phyloP scores from a whole-genome alignment of 2,329 filamentous ascomycete genomes.

The Phialemonium atrogriseum region DNA sequence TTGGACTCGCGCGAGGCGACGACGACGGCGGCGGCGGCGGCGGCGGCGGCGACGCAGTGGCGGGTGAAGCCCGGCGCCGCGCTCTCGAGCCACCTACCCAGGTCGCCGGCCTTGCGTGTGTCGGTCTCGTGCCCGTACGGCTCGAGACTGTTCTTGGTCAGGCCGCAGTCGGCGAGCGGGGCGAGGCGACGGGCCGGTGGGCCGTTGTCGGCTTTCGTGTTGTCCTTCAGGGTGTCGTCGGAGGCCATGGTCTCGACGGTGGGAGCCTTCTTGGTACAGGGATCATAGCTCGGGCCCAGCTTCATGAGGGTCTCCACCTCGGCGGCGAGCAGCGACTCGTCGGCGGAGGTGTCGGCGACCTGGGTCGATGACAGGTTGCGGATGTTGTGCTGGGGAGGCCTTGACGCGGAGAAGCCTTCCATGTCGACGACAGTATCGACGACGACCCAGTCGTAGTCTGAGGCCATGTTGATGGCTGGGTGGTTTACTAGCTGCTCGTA shows the following conservation, averaged over 20 bases:
- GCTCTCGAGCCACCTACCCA: constrained; percentile 8
- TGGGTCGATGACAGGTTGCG: constrained; percentile 13
- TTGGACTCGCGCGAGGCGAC: constrained; percentile 1
- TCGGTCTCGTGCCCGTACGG: constrained; percentile 6
- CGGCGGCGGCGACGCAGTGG: no score
- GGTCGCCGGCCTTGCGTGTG: constrained; percentile 2
- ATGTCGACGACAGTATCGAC: no score
- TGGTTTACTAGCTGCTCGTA: no score
- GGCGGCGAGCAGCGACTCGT: not conserved
- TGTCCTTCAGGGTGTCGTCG: constrained; percentile 5
- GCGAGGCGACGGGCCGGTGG: not conserved
- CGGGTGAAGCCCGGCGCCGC: constrained; percentile 5
- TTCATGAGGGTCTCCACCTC: not conserved
- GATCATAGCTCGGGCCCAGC: not conserved
- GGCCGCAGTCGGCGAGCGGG: not conserved
- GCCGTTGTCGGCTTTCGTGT: not conserved
- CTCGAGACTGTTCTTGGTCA: constrained; percentile 7
- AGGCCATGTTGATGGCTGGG: no score
- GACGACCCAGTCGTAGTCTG: no score
- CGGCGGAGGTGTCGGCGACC: constrained; percentile 8
- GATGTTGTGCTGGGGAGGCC: constrained; percentile 14
- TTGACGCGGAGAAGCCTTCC: constrained; percentile 3
- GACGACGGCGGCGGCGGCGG: no score
- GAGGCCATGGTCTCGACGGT: constrained; percentile 9
- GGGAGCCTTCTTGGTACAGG: constrained; percentile 8